These are phyloP conservation scores for Fragilaria crotonensis DNA, from an alignment of 108 stramenopile genomes.

Conservation along the genomic window DNA sequence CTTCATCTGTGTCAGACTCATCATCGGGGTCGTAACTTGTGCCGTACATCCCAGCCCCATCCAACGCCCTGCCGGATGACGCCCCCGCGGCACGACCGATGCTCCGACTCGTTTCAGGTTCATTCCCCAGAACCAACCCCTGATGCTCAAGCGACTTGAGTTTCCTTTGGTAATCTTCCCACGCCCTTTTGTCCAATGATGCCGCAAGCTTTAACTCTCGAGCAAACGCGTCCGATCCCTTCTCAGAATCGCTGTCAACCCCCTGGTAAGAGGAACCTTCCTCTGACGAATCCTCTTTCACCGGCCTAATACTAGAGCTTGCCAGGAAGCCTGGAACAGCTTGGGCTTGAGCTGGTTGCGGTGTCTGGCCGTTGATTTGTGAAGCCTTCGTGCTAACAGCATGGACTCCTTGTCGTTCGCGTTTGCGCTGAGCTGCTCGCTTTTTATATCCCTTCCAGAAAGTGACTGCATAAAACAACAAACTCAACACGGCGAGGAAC, in stretches of 20 bases:
- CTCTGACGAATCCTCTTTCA: no score
- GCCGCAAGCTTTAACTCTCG: constrained; percentile 28
- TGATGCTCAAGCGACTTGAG: no score
- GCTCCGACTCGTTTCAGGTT: no score
- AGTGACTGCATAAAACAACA: constrained; percentile 18
- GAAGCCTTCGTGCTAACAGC: neutral
- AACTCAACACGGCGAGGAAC: constrained; percentile 7
- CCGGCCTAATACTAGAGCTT: neutral
- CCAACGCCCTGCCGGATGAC: no score
- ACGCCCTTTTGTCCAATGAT: constrained; percentile 24
- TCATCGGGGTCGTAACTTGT: no score
- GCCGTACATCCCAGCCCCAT: no score
- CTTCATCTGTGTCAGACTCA: no score
- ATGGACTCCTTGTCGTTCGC: neutral
- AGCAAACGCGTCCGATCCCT: constrained; percentile 27
- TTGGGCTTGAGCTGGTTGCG: constrained; percentile 8
- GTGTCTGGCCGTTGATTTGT: no score
- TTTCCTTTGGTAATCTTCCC: constrained; percentile 21
- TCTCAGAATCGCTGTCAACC: constrained; percentile 3
- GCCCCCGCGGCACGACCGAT: no score
- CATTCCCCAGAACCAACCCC: no score
- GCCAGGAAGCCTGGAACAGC: constrained; percentile 2
- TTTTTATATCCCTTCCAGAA: constrained; percentile 22
- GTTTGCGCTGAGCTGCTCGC: constrained; percentile 9
- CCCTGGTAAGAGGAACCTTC: constrained; percentile 3